Evolutionary conservation across 805 yeast genomes (phyloP), one percentile per base, ranked within the genome.

Genomic region (Suhomyces kilbournensis): DNA sequence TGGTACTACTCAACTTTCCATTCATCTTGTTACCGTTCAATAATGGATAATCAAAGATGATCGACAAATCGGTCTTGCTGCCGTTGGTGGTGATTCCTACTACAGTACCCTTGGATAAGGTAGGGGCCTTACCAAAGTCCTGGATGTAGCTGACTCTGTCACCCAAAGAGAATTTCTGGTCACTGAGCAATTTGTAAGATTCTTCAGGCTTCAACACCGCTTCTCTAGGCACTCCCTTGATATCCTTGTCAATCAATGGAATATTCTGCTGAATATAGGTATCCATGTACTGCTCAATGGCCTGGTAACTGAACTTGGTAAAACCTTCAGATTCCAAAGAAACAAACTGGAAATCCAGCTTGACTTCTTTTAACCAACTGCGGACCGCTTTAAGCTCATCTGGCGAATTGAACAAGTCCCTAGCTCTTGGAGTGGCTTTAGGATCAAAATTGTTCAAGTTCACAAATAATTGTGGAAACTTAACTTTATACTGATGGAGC

Each of bases 61-160:
- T 85, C 56, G 88, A 90, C 52, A 94, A 74, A 0, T 85, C 80
- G 34, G 82, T 77, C 59, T 84, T 81, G 34, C 82, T 78, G 42
- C 89, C 90, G 40, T 82, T 75, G 3, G 80, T 70, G 22, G 70
- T 71, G 51, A 80, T 74, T 7, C 88, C 86, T 47, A 89, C 86
- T 50, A 94, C 96, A 0, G 97, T 91, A 66, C 99, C 99, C 62
- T 87, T 87, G 23, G 89, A 79, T 64, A 87, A 90, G 52, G 85
- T 70, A 25, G 97, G 96, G 14, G 92, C 96, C 63, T 89, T 90
- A 48, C 98, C 98, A 22, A 88, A 83, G 60, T 85, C 88, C 60
- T 87, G 86, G 20, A 90, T 88, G 59, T 89, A 91, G 22, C 88
- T 80, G 28, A 94, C 90, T 55, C 99, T 81, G 64, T 94, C 97